Base-by-base conservation (phyloP, 495 filamentous ascomycete species). In the Talaromyces proteolyticus region DNA sequence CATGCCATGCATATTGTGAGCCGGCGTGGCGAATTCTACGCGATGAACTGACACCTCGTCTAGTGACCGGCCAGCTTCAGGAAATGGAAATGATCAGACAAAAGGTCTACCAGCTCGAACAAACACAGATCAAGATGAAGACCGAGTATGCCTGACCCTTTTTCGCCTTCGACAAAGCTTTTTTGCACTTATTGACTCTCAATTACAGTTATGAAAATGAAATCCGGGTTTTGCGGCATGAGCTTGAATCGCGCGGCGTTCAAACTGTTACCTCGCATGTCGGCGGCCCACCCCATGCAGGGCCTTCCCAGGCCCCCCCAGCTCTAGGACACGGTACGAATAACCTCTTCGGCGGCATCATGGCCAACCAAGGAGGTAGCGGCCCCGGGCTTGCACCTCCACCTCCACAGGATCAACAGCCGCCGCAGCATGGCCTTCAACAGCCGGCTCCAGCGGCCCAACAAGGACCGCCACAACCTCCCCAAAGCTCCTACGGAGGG, bases 311-410 rank as follows among this genome's bases (percentile, higher is more conserved):
- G 64, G 86, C 86, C 42, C 89, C 89, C 25, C 89, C 89, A 40
- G 77, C 86, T 22, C 85, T 98, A 64, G 90, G 91, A n/a, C 87
- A 93, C 63, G 91, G 93, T 36, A 86, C 87, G 21, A 90, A 83
- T 65, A 91, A 94, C 63, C 75, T 96, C 36, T 97, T 98, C 61
- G 87, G 90, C 54, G 89, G 88, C 20, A 96, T 98, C 57, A 96
- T 98, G 88, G 79, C 93, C 52, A 92, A 91, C 50, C 86, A 85
- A 67, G 86, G 84, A 61, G 84, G 82, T 58, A 90, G 90, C 74
- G 89, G 86, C 53, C 88, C 89, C 51, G 85, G 86, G 54, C 86
- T 95, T 61, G 91, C 89, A 48, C 93, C 91, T 59, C 89, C 88
- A 53, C 82, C 82, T 51, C 79, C 79, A 63, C 81, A 84, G 61